Evolutionary conservation across 139 green algal species (phyloP).

Genomic region (Chlorella sorokiniana): DNA sequence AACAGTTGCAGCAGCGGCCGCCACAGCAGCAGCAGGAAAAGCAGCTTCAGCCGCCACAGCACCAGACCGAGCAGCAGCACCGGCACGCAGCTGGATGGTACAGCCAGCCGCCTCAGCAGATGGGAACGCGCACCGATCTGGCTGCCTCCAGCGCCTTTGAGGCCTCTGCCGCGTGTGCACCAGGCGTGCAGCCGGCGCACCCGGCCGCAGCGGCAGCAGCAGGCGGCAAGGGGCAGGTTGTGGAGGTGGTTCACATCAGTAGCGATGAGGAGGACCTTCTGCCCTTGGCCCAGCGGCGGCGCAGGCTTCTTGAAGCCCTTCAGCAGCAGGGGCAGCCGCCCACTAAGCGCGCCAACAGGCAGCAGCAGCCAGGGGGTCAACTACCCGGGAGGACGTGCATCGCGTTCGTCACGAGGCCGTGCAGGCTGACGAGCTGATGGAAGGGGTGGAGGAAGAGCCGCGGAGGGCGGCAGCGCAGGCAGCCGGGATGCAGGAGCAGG

Average conservation of each 20-base stretch:
- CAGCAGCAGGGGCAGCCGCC: background rate
- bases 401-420: too few relatives aligned
- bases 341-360: background rate
- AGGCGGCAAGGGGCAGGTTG: background rate
- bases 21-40: too few relatives aligned
- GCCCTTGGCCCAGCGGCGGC: background rate
- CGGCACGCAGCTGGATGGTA: background rate
- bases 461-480: too few relatives aligned
- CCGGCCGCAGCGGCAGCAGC: background rate
- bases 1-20: background rate
- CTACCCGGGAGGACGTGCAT: too few relatives aligned
- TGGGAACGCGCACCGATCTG: too few relatives aligned
- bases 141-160: too few relatives aligned
- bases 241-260: too few relatives aligned
- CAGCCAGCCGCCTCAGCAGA: background rate
- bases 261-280: background rate
- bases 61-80: background rate
- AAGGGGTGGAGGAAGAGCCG: too few relatives aligned
- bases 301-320: background rate
- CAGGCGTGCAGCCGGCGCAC: background rate
- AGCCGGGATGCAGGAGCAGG: too few relatives aligned
- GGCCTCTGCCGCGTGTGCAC: too few relatives aligned
- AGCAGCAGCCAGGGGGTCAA: background rate
- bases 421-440: too few relatives aligned
- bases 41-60: background rate